Evolutionary conservation across 2,329 filamentous ascomycete genomes (phyloP).

Genomic region (Fusarium gaditjirri): DNA sequence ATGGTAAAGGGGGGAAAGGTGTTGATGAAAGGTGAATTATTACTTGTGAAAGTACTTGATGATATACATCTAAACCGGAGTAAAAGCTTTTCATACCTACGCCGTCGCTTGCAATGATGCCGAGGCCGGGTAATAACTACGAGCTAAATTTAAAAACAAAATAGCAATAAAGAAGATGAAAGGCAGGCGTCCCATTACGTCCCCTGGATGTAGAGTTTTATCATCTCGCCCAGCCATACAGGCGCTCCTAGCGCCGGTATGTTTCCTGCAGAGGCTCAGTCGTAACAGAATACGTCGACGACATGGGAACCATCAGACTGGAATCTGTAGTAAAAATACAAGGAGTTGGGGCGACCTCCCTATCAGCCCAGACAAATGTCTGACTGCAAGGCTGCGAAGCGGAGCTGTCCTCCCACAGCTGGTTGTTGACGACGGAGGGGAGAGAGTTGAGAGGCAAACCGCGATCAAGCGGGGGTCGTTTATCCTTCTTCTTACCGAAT

Average conservation of each 20-base stretch:
- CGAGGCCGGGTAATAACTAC: not conserved
- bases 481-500: slow-evolving; percentile 20
- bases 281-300: slow-evolving; percentile 32
- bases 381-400: slow-evolving; percentile 26
- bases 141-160: slow-evolving; percentile 16
- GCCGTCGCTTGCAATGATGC: slow-evolving; percentile 36
- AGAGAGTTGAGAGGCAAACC: slow-evolving; percentile 26
- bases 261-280: slow-evolving; percentile 45
- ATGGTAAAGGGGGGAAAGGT: not conserved
- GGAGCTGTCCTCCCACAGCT: slow-evolving; percentile 23
- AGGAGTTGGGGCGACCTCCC: slow-evolving; percentile 17
- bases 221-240: slow-evolving; percentile 30
- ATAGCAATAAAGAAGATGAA: not conserved
- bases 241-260: slow-evolving; percentile 36
- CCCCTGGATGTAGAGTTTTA: not conserved
- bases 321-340: slow-evolving; percentile 8
- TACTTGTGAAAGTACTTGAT: slow-evolving; percentile 12
- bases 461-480: not conserved
- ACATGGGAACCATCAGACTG: slow-evolving; percentile 8
- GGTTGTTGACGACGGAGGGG: slow-evolving; percentile 15
- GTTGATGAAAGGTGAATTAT: not conserved
- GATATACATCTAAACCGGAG: slow-evolving; percentile 5
- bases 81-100: slow-evolving; percentile 16
- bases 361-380: slow-evolving; percentile 46
- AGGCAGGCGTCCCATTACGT: not conserved